These are phyloP conservation scores for Cotoneaster glaucophyllus DNA, from an alignment of 306 rosid genomes.

Conservation along the genomic window DNA sequence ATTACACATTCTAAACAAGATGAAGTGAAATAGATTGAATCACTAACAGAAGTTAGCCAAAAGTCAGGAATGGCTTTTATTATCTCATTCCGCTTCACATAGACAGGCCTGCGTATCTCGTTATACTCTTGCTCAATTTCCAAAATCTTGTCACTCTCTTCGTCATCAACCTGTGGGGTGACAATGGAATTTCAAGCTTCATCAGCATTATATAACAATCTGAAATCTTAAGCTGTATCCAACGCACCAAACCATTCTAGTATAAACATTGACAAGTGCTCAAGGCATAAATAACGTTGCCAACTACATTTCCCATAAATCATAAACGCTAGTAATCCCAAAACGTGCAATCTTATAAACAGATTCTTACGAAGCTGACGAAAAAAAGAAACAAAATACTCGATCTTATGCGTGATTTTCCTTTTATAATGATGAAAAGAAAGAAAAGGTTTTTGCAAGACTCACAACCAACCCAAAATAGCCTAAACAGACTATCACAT, in stretches of 20 bases:
- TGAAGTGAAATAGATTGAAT: neutral
- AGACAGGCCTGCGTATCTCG: slow-evolving; percentile 63
- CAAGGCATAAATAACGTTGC: neutral
- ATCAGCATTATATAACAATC: slow-evolving; percentile 1
- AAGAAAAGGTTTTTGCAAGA: neutral
- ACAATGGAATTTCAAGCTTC: slow-evolving; percentile 14
- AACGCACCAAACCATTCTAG: neutral
- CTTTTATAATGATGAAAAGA: neutral
- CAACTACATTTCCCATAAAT: neutral
- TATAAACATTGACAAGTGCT: neutral
- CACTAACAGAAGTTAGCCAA: slow-evolving; percentile 84
- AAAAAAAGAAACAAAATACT: neutral
- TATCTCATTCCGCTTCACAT: slow-evolving; percentile 52
- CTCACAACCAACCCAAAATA: neutral
- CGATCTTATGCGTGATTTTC: neutral
- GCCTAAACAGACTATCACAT: neutral
- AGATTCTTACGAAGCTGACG: neutral
- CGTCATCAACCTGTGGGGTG: slow-evolving; percentile 61
- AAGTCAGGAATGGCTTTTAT: slow-evolving; percentile 78
- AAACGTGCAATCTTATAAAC: neutral
- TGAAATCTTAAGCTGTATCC: neutral
- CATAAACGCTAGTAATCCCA: neutral
- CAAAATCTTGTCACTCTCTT: slow-evolving; percentile 62
- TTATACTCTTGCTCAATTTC: slow-evolving; percentile 71
- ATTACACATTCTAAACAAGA: neutral